Evolutionary conservation across 2,329 filamentous ascomycete genomes (phyloP).

Genomic region (Penicillium olsonii): DNA sequence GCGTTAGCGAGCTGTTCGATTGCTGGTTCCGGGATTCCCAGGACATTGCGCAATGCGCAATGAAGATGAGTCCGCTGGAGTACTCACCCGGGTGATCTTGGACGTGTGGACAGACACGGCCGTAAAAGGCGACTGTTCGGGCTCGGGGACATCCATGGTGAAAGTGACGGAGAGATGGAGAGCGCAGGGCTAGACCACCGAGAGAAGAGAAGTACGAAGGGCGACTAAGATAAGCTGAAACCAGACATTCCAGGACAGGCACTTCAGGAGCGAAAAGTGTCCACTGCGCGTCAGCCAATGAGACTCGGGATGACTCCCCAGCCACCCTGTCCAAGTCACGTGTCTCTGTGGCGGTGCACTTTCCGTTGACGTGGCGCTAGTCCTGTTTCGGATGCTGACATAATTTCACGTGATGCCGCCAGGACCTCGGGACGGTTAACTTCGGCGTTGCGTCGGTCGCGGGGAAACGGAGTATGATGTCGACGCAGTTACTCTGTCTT

Average conservation of each 20-base stretch:
- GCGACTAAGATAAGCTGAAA: slow-evolving; percentile 15
- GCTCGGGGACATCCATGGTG: slow-evolving; percentile 81
- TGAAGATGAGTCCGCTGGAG: slow-evolving; percentile 10
- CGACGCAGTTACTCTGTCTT: slow-evolving; percentile 2
- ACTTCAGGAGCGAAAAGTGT: slow-evolving; percentile 37
- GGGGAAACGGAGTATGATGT: slow-evolving; percentile 18
- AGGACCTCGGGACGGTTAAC: slow-evolving; percentile 28
- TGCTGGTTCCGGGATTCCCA: slow-evolving; percentile 2
- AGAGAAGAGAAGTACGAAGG: slow-evolving; percentile 5
- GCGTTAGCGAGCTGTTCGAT: slow-evolving; percentile 8
- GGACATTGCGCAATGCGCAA: slow-evolving; percentile 7
- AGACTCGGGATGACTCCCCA: slow-evolving; percentile 14
- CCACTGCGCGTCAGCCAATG: slow-evolving; percentile 28
- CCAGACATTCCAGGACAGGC: slow-evolving; percentile 17
- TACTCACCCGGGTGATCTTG: slow-evolving; percentile 45
- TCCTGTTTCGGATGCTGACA: background rate
- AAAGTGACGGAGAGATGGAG: slow-evolving; percentile 8
- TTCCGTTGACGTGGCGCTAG: background rate
- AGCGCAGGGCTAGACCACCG: slow-evolving; percentile 2
- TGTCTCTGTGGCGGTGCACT: slow-evolving; percentile 7
- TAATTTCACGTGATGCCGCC: background rate
- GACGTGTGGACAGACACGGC: slow-evolving; percentile 82
- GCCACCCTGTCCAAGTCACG: slow-evolving; percentile 20
- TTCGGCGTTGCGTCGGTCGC: slow-evolving; percentile 26
- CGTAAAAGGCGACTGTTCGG: slow-evolving; percentile 88